Base-by-base conservation (phyloP, 257 asterid genomes). In the Salvia rosmarinus region DNA sequence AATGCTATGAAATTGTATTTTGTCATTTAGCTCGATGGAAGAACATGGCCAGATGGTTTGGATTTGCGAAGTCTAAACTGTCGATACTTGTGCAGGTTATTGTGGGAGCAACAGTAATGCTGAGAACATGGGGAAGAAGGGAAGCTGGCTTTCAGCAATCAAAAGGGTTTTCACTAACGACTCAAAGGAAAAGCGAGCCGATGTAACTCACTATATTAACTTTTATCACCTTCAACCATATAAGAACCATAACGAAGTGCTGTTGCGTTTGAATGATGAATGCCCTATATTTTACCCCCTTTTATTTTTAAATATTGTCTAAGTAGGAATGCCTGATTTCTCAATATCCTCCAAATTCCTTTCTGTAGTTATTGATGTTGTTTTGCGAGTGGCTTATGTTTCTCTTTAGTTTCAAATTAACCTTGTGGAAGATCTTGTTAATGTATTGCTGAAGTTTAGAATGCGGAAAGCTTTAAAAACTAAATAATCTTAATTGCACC, bases 101-200 rank as follows among this genome's bases (percentile, higher is more conserved):
- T 21, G 70, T 76, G 88, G 92, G 80, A 70, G 87, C 69, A 72
- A 84, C 11, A 85, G 91, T 90, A 85, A 88, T 94, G 98, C 95
- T 85, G 71, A 80, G 76, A 83, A 60, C 40, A 95, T 95, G 99
- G 99, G 98, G 79, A 89, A 90, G 91, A 91, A 84, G 88, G 95
- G 98, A 76, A 87, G 92, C 86, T 95, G 96, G 98, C 79, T 87
- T 87, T 89, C 97, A 78, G 95, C 95, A 74, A 91, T 95, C 88
- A 95, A 87, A 78, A 83, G 81, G 88, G 88, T 85, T 78, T 95
- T 95, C 63, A 76, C 87, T 9, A 84, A 85, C 82, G 80, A 64
- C 75, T 88, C 96, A 16, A 91, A 87, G 79, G 97, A 89, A 47
- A 91, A 89, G 82, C 75, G 75, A 47, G 46, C 75, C 37, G 78